Conservation (phyloP, 352 stramenopile species). For the Globisporangium cylindrosporum region DNA sequence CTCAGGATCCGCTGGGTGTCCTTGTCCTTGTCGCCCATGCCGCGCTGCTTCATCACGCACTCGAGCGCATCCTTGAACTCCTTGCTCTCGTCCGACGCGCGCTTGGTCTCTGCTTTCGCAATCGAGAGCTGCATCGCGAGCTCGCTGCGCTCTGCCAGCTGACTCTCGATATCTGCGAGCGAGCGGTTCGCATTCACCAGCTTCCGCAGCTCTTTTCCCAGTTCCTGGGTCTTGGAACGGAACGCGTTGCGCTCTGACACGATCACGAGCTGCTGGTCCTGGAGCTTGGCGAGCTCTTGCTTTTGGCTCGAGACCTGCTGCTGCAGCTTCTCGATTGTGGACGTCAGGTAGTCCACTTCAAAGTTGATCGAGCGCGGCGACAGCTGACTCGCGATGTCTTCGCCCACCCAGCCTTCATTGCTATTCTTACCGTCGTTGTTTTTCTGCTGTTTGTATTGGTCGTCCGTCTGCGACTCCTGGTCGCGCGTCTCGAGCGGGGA, state of each 20-base stretch:
- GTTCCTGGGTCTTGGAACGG: slow-evolving; percentile 40
- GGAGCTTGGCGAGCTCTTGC: slow-evolving; percentile 22
- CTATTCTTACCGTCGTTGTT: slow-evolving; percentile 11
- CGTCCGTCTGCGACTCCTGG: slow-evolving; percentile 51
- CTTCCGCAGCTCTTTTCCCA: slow-evolving; percentile 60
- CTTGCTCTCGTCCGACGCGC: slow-evolving; percentile 46
- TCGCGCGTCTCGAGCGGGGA: slow-evolving; percentile 22
- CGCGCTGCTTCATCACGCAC: slow-evolving; percentile 36
- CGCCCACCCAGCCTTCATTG: slow-evolving; percentile 4
- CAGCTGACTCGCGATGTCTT: slow-evolving; percentile 28
- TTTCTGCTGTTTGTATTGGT: slow-evolving; percentile 11
- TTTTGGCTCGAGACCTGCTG: slow-evolving; percentile 34
- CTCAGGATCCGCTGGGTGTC: slow-evolving; percentile 51
- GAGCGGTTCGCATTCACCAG: slow-evolving; percentile 47
- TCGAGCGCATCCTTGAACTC: slow-evolving; percentile 64
- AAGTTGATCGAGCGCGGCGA: slow-evolving; percentile 27
- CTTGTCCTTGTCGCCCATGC: slow-evolving; percentile 67
- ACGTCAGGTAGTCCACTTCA: slow-evolving; percentile 21
- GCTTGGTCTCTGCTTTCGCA: slow-evolving; percentile 52
- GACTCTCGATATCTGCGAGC: slow-evolving; percentile 47
- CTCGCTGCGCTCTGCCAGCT: slow-evolving; percentile 59
- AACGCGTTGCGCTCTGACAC: slow-evolving; percentile 63
- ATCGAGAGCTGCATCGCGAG: slow-evolving; percentile 51
- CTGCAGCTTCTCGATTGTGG: slow-evolving; percentile 39
- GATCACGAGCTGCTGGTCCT: slow-evolving; percentile 35